Conservation (phyloP, 2,329 filamentous ascomycete genomes). For the Eutypella sp. region DNA sequence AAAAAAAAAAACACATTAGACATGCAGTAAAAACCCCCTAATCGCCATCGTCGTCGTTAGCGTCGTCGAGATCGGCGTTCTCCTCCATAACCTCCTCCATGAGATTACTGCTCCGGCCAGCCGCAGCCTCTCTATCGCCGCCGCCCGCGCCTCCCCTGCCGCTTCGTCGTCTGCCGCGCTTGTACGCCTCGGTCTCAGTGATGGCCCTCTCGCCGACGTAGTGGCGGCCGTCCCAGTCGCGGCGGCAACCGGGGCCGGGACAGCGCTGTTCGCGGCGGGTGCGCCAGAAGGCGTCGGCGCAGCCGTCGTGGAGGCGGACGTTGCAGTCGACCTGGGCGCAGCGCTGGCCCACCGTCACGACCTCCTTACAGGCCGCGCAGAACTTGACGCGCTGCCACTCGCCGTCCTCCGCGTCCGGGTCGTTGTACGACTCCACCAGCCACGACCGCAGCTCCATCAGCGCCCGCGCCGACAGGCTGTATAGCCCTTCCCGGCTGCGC, state of each 20-base stretch:
- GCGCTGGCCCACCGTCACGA: slow-evolving; percentile 79
- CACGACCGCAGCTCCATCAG: slow-evolving; percentile 82
- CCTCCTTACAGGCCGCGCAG: slow-evolving; percentile 83
- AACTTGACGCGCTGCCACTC: slow-evolving; percentile 74
- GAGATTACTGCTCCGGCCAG: slow-evolving; percentile 29
- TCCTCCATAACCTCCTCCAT: slow-evolving; percentile 29
- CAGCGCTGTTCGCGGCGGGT: slow-evolving; percentile 59
- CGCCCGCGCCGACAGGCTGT: slow-evolving; percentile 68
- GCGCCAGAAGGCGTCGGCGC: slow-evolving; percentile 68
- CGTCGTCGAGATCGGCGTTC: slow-evolving; percentile 22
- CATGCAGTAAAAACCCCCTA: too few species aligned
- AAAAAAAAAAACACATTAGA: too few species aligned
- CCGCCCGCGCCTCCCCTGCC: slow-evolving; percentile 23
- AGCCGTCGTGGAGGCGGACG: slow-evolving; percentile 71
- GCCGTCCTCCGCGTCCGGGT: slow-evolving; percentile 53
- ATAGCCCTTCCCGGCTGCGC: slow-evolving; percentile 66
- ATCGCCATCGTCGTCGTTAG: slow-evolving; percentile 19
- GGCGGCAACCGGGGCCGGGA: slow-evolving; percentile 56
- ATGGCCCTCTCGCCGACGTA: slow-evolving; percentile 55
- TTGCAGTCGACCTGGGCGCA: slow-evolving; percentile 65
- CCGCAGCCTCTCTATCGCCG: too few species aligned
- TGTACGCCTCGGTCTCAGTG: slow-evolving; percentile 47
- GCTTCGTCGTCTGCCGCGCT: slow-evolving; percentile 35
- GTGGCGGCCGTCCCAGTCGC: slow-evolving; percentile 43
- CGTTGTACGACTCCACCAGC: slow-evolving; percentile 87